A percentile compares a stretch with the other conserved stretches of the same genome.
Conservation (phyloP, 768 basidiomycete genomes). For the Bullera alba region DNA sequence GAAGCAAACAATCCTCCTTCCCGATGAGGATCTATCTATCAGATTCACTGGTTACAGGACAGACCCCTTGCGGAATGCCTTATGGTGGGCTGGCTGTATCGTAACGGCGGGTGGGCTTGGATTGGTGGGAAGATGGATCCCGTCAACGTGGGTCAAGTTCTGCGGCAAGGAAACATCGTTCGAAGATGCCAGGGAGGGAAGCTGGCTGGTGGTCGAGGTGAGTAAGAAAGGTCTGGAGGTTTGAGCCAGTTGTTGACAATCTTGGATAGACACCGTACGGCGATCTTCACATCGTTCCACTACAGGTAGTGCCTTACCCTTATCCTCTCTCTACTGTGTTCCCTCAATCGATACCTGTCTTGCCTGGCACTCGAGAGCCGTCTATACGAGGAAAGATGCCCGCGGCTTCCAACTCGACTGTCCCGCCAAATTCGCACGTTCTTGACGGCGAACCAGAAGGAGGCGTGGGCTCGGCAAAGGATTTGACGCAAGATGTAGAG, state of each 20-base stretch:
- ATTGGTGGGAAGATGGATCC: conserved; percentile 88
- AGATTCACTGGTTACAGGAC: conserved; percentile 80
- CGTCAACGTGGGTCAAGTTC: conserved; percentile 81
- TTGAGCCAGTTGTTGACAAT: background rate
- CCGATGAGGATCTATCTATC: conserved; percentile 82
- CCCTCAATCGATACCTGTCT: conserved; percentile 45
- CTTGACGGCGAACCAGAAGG: conserved; percentile 20
- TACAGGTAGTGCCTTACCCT: conserved; percentile 63
- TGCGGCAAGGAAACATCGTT: conserved; percentile 79
- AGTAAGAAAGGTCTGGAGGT: conserved; percentile 33
- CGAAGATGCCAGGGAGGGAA: conserved; percentile 59
- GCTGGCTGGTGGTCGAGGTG: conserved; percentile 74
- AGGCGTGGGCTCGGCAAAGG: conserved; percentile 43
- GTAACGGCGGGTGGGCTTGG: conserved; percentile 65
- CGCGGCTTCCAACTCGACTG: conserved; percentile 8
- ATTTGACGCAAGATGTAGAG: conserved; percentile 44
- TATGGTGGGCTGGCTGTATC: conserved; percentile 68
- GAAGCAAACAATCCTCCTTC: conserved; percentile 73
- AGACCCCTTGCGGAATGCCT: conserved; percentile 55
- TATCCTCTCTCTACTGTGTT: conserved; percentile 78
- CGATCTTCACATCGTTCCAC: conserved; percentile 69
- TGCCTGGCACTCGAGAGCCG: conserved; percentile 12
- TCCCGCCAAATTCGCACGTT: conserved; percentile 9
- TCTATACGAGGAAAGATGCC: conserved; percentile 11
- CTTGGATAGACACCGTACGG: conserved; percentile 73